Conservation (phyloP, 163 green algal species). For the Chlamydomonas reinhardtii region DNA sequence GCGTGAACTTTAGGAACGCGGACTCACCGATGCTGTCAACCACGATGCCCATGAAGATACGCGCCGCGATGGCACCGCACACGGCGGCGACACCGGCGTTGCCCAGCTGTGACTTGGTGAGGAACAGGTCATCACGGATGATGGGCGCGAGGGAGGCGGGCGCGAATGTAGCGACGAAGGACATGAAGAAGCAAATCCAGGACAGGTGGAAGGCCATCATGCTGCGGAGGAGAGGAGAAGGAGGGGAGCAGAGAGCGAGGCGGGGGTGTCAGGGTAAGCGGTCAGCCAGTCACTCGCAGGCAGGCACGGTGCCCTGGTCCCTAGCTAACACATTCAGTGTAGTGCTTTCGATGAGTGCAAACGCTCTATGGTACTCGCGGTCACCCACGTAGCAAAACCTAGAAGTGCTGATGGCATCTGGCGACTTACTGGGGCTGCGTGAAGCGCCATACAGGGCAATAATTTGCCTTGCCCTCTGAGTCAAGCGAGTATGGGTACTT, state of each 20-base stretch:
- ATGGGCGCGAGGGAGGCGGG: slow-evolving; percentile 83
- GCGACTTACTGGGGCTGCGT: background rate
- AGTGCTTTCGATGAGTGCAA: no score
- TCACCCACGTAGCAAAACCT: no score
- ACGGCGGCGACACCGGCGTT: slow-evolving; percentile 68
- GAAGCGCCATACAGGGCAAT: slow-evolving; percentile 2
- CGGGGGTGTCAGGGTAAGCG: no score
- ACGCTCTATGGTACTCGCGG: no score
- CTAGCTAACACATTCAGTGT: no score
- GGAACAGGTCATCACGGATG: slow-evolving; percentile 86
- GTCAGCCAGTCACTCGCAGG: no score
- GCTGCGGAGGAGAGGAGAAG: slow-evolving; percentile 38
- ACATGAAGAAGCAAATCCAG: slow-evolving; percentile 86
- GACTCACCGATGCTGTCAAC: slow-evolving; percentile 77
- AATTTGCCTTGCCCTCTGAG: slow-evolving; percentile 76
- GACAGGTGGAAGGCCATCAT: slow-evolving; percentile 58
- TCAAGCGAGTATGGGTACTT: slow-evolving; percentile 62
- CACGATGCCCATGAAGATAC: slow-evolving; percentile 87
- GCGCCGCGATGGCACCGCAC: slow-evolving; percentile 83
- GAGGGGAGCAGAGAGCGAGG: background rate
- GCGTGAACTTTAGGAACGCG: no score
- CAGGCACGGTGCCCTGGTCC: no score
- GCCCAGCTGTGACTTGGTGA: slow-evolving; percentile 57
- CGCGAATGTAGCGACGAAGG: slow-evolving; percentile 87
- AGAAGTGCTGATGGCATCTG: no score